Evolutionary conservation across 306 rosid genomes (phyloP), one percentile per base, ranked within the genome.

Genomic region (Oxytropis ochrocephala): DNA sequence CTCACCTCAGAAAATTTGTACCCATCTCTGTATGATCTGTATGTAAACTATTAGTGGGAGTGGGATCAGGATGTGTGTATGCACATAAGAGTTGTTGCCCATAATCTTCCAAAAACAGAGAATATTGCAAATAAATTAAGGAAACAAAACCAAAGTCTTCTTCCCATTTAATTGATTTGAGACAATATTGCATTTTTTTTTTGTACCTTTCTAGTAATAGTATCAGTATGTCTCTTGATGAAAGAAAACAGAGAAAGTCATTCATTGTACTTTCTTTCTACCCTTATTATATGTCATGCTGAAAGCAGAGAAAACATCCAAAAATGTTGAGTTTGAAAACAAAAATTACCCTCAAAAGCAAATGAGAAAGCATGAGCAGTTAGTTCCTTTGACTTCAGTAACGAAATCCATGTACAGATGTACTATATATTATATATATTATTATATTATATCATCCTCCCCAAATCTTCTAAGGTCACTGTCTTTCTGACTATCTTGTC

Each of bases 331-430:
- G 30, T 52, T 70, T 43, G 17, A 24, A 55, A 51, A 29, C 6
- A 62, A 51, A 36, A 48, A 56, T 57, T 33, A 19, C 49, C 67
- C 38, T 41, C 24, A 70, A 51, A 67, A 57, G 69, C 63, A 32
- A 66, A 66, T 17, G 53, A 16, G n/a, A 47, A 63, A 73, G 18
- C 36, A 61, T 11, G 54, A 9, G 16, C 35, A 7, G 19, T 21
- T n/a, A n/a, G n/a, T n/a, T 3, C 46, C 75, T 74, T 78, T 78
- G 78, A 69, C 78, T 78, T 75, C 2, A 5, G 67, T 11, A 73
- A 59, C 64, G 18, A 70, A 70, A 74, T 64, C 27, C 64, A 57
- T 61, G 77, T 63, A 55, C 74, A 47, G 47, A 57, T 61, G 77
- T 63, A 55, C 74, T 57, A 57, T 18, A 44, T 54, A 24, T 54